Evolutionary conservation across 2,329 filamentous ascomycete species (phyloP), one percentile per base, ranked within the genome.

Genomic region (Colletotrichum sublineola): DNA sequence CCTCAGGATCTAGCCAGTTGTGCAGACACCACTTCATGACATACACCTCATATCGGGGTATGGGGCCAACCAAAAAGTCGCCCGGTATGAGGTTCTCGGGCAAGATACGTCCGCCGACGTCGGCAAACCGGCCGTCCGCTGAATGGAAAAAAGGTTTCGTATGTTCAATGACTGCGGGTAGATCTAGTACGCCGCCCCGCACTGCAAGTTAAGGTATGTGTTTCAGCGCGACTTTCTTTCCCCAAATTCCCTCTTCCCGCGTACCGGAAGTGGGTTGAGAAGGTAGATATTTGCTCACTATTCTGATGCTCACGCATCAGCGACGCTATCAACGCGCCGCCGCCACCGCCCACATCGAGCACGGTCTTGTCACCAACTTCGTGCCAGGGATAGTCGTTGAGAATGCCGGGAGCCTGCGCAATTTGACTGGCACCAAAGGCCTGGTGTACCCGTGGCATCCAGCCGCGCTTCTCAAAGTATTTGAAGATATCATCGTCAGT

Each of bases 21-120:
- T 84, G 83, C 18, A 85, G 77, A 55, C 77, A 80, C 83, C 83
- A 84, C 66, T 84, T 85, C 76, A 80, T 79, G 2, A 74, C 76
- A 68, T 80, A 80, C 2, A 77, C 73, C 11, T 80, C 76, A 40
- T 58, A 81, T 40, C 38, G 38, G 3, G 6, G 38, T 6, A 40
- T 40, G 0, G 73, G 11, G 0, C 82, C 82, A 2, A 85, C 75
- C 5, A 83, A 75, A 75, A 85, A 86, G 74, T 85, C 80, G 0
- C 83, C 83, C 0, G 63, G 75, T 38, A 82, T 76, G 4, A 84
- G 71, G 50, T 80, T 75, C 2, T 60, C 62, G 3, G 7, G 24
- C 31, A 29, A n/a, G 2, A 85, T 68, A 7, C 78, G 79, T 11
- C 75, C 73, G 1, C 63, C 75, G 1, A 85, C 65, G 72, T 84